Base-by-base conservation (phyloP, 169 alveolate genomes). In the Theileria equi region DNA sequence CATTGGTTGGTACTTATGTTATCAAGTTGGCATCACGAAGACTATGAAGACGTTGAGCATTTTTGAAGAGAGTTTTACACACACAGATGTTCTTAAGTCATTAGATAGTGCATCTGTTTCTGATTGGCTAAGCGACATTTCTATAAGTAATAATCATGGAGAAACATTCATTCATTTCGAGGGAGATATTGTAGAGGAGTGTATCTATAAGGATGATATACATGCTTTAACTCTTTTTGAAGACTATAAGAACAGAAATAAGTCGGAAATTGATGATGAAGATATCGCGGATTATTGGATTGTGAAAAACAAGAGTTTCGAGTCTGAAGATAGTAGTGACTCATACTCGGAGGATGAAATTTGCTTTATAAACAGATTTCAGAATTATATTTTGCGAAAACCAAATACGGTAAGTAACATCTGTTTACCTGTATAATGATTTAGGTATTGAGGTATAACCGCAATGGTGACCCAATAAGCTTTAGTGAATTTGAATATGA, bases 231-330 rank as follows among this genome's bases (percentile, higher is more conserved):
- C 47, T 1, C 38, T 74, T 31, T 55, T 64, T 0, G 45, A 35
- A 17, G 54, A 68, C 25, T 74, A 63, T 47, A 64, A 54, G 80
- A 59, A 57, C 11, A 58, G 69, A 11, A 23, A 36, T 49, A 41
- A 44, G 31, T 63, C 31, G 3, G 84, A 74, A 6, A 35, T 74
- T 19, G 84, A 74, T 50, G 84, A 74, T 1, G 84, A 74, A 67
- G 84, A 74, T 32, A 77, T 48, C 47, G 43, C 65, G 43, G 84
- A 74, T 47, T 54, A 58, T 3, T 63, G 65, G 8, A 5, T 28
- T 26, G 36, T 74, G n/a, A 36, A 25, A 13, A n/a, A 40, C 36
- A 29, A n/a, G 4, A 7, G 31, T 21, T 8, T 25, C 16, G 50
- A 31, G 1, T 38, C 10, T 10, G 65, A 62, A 13, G 45, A 38